Evolutionary conservation across 2,329 filamentous ascomycete genomes (phyloP).

Genomic region (Trichoderma sp.): DNA sequence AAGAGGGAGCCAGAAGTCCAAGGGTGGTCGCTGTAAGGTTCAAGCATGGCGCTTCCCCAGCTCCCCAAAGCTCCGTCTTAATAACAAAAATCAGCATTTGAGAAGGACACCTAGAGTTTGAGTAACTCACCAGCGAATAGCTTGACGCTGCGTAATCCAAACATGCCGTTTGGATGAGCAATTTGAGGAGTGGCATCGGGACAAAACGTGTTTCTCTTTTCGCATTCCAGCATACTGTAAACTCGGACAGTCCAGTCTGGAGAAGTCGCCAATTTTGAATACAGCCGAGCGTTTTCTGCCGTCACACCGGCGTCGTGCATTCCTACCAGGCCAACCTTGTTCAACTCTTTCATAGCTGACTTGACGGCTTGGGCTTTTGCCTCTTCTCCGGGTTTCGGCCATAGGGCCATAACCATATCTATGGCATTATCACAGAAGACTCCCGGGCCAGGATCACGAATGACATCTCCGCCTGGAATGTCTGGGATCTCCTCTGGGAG

Average conservation of each 20-base stretch:
- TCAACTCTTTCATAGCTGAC: conserved; percentile 60
- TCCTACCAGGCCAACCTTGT: conserved; percentile 63
- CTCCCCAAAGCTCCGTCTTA: conserved; percentile 66
- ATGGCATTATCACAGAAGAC: conserved; percentile 75
- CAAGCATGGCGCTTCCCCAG: conserved; percentile 70
- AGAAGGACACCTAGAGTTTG: neutral
- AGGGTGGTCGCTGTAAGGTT: conserved; percentile 63
- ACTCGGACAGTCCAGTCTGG: conserved; percentile 60
- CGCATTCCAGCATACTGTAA: conserved; percentile 67
- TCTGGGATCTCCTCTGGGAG: conserved; percentile 52
- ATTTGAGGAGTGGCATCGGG: conserved; percentile 47
- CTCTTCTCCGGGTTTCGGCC: conserved; percentile 53
- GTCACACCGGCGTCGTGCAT: conserved; percentile 66
- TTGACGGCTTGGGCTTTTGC: conserved; percentile 54
- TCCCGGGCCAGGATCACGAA: conserved; percentile 58
- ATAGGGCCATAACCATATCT: conserved; percentile 55
- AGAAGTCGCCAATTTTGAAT: conserved; percentile 45
- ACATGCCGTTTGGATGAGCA: conserved; percentile 43
- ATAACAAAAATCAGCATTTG: neutral
- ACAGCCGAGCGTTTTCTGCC: conserved; percentile 53
- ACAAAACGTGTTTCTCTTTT: conserved; percentile 62
- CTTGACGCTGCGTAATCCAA: conserved; percentile 63
- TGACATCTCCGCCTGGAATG: conserved; percentile 61
- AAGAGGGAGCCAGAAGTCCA: conserved; percentile 62
- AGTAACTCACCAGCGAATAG: conserved; percentile 57